phyloP scores from a whole-genome alignment of 305 asterid genomes.

The Andrographis paniculata region DNA sequence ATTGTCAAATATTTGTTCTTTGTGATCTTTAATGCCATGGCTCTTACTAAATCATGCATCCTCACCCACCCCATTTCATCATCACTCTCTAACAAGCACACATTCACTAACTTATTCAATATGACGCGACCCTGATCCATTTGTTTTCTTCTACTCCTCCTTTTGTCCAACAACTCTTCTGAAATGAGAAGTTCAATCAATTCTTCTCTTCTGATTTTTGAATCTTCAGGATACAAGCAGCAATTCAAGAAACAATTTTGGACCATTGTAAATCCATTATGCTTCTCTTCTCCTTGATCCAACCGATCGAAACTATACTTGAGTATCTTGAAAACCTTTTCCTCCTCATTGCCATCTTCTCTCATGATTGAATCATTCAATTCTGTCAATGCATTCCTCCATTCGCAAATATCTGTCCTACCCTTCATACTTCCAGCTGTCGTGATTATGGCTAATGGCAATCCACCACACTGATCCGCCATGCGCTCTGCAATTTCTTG shows the following conservation, averaged over 20 bases:
- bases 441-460: constrained; percentile 1
- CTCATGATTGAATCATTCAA: background rate
- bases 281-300: background rate
- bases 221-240: constrained; percentile 10
- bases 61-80: background rate
- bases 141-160: background rate
- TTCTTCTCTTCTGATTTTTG: background rate
- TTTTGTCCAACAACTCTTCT: constrained; percentile 4
- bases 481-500: background rate
- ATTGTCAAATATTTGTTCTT: background rate
- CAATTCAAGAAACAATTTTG: constrained; percentile 10
- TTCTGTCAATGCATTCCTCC: constrained; percentile 2
- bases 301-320: constrained; percentile 4
- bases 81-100: background rate
- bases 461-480: background rate
- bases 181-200: background rate
- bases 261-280: background rate
- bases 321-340: constrained; percentile 2
- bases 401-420: background rate
- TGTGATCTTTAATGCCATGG: constrained; percentile 7
- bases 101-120: constrained; percentile 1
- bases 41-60: constrained; percentile 12
- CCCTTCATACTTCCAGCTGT: background rate
- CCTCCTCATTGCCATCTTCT: background rate
- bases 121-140: background rate